Conservation (phyloP, 192 early-diverging fungal species). For the Linnemannia schmuckeri region DNA sequence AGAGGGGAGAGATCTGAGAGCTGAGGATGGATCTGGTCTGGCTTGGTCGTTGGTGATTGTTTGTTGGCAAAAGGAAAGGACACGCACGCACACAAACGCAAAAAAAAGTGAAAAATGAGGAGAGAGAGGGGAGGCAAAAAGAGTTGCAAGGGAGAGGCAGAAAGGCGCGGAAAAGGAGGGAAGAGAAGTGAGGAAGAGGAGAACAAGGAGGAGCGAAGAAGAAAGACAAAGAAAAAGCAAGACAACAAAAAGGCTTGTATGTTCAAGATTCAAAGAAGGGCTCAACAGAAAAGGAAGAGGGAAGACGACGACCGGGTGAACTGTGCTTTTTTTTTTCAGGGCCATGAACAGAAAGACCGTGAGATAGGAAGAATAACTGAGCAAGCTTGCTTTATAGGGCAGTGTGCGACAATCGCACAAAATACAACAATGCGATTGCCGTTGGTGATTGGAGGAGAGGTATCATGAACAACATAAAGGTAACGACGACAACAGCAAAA, state of each 20-base stretch:
- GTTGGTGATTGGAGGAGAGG: too few relatives aligned
- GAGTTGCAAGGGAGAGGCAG: slow-evolving; percentile 6
- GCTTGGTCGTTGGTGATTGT: neutral
- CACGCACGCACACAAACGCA: neutral
- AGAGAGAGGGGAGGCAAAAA: slow-evolving; percentile 1
- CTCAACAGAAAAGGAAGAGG: neutral
- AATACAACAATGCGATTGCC: neutral
- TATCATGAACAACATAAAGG: too few relatives aligned
- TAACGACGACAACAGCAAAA: neutral
- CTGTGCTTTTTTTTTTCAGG: neutral
- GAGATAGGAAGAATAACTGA: neutral
- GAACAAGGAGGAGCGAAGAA: neutral
- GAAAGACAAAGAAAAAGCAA: neutral
- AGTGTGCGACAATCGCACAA: neutral
- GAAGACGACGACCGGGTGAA: neutral
- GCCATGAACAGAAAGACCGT: too few relatives aligned
- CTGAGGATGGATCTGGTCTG: slow-evolving; percentile 15
- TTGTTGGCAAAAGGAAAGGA: neutral
- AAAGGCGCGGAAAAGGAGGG: slow-evolving; percentile 3
- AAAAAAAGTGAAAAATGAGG: neutral
- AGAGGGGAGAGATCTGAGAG: slow-evolving; percentile 1
- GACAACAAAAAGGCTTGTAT: neutral
- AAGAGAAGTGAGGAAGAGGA: neutral
- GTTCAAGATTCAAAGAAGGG: neutral
- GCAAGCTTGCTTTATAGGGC: neutral